Base-by-base conservation (phyloP, 192 early-diverging fungal genomes). In the Coemansia guatemalensis region DNA sequence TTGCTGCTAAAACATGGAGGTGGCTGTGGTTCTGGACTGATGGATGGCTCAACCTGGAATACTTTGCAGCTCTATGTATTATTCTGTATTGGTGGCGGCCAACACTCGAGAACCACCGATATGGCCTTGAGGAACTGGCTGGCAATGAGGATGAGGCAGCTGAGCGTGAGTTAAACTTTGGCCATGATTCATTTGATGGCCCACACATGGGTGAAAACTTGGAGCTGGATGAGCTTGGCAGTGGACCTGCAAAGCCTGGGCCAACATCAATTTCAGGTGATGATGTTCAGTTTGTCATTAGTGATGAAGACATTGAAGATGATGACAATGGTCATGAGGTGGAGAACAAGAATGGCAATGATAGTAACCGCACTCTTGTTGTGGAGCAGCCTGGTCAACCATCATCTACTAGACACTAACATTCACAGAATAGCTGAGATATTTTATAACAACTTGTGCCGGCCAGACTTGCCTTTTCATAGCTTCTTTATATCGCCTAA, bases 71-170 rank as follows among this genome's bases (percentile, higher is more conserved):
- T 11, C 89, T 94, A 58, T 67, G 88, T 5, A 79, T 86, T 17
- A 94, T 99, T 65, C 80, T 90, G 21, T 85, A 90, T 29, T 82
- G 95, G 61, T 99, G 97, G 97, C 74, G 95, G 54, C 97, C 97
- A 0, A 97, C 95, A 0, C 78, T 80, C 26, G 90, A 95, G 61
- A 99, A 99, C 75, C 87, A 87, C 65, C 85, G 96, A 29, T 95
- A 94, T 71, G 91, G 93, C 24, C 82, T 98, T 27, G 92, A 96
- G 49, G 89, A 98, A 67, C 60, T 92, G 55, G 85, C 85, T 33
- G 78, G 84, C 6, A 88, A 93, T 50, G 92, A 93, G 49, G 77
- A 83, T 26, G 89, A 88, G 21, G 86, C 88, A 17, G 85, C 88
- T 48, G 86, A 85, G 25, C 85, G 88, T 29, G 88, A 88, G 26